phyloP scores from a whole-genome alignment of 495 filamentous ascomycete species.

The Elaphomyces granulatus region DNA sequence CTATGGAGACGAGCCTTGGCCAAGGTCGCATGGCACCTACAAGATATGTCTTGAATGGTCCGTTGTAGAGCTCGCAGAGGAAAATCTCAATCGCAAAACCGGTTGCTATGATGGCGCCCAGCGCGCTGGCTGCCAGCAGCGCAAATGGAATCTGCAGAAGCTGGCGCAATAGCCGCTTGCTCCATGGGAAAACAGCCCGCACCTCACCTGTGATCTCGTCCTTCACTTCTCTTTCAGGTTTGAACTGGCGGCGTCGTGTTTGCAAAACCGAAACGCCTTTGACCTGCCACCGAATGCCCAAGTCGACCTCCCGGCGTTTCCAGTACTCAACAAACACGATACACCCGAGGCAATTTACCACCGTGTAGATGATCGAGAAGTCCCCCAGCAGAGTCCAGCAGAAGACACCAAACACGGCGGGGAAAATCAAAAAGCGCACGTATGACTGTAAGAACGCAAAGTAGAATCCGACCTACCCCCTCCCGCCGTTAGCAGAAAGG shows the following conservation, averaged over 20 bases:
- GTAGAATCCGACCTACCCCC: conserved; percentile 65
- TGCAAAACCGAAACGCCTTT: conserved; percentile 75
- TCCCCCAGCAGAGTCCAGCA: conserved; percentile 72
- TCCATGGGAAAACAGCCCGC: conserved; percentile 59
- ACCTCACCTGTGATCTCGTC: conserved; percentile 82
- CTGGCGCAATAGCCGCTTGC: conserved; percentile 65
- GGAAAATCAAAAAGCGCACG: conserved; percentile 72
- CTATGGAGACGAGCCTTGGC: not conserved
- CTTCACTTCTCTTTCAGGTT: conserved; percentile 54
- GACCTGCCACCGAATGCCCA: conserved; percentile 86
- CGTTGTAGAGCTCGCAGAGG: conserved; percentile 84
- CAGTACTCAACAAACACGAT: conserved; percentile 91
- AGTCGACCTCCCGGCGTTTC: conserved; percentile 86
- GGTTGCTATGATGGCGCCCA: conserved; percentile 70
- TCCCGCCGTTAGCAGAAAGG: not conserved
- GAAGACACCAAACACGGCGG: conserved; percentile 66
- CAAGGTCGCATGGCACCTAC: conserved; percentile 31
- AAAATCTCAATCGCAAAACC: conserved; percentile 96
- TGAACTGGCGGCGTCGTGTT: conserved; percentile 59
- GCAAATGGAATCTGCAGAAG: conserved; percentile 84
- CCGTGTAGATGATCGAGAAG: conserved; percentile 71
- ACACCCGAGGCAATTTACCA: conserved; percentile 74
- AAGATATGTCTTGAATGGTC: conserved; percentile 72
- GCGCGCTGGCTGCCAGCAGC: conserved; percentile 45
- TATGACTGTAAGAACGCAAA: conserved; percentile 94